Base-by-base conservation (phyloP, 2,329 filamentous ascomycete species). In the Delphinella strobiligena region DNA sequence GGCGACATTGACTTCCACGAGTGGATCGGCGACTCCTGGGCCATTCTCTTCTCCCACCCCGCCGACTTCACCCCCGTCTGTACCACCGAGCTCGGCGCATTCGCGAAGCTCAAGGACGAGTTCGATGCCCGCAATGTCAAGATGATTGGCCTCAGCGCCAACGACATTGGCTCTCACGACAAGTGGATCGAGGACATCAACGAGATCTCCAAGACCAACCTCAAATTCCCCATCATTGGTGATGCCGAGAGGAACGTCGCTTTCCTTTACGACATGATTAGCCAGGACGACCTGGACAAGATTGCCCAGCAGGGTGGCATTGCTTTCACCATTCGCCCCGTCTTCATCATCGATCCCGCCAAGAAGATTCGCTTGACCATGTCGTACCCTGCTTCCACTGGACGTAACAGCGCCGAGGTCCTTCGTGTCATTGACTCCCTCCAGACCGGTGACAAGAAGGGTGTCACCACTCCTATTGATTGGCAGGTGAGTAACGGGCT, bases 301-400 rank as follows among this genome's bases (percentile, higher is more conserved):
- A 49, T 59, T 16, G 52, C 52, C 36, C 44, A 53, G 36, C 55
- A 55, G 44, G 61, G 61, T 52, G 22, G 7, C 22, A 82, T 89
- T 52, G 86, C 87, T 41, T 89, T 93, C 67, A 94, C 88, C 53
- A 93, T 95, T 67, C 85, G 88, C 55, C 86, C 82, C 52, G 88
- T 94, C 59, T 94, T 93, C 73, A 72, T 94, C 67, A 91, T 94
- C 62, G 87, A 94, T 69, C 87, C 87, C 48, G 78, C 76, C 64
- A 94, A 93, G 79, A 89, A 81, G 63, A 91, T 94, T 66, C 81
- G 88, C 54, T 78, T 88, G 60, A 93, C 86, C 61, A 82, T 94
- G 69, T 80, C 83, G 58, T 95, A 94, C 72, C 88, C 88, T 32
- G 87, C 88, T 45, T 88, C 82, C 43, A 93, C 86, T 34, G 88